Base-by-base conservation (phyloP, 148 eudicot genomes). In the Chenopodium suecicum region DNA sequence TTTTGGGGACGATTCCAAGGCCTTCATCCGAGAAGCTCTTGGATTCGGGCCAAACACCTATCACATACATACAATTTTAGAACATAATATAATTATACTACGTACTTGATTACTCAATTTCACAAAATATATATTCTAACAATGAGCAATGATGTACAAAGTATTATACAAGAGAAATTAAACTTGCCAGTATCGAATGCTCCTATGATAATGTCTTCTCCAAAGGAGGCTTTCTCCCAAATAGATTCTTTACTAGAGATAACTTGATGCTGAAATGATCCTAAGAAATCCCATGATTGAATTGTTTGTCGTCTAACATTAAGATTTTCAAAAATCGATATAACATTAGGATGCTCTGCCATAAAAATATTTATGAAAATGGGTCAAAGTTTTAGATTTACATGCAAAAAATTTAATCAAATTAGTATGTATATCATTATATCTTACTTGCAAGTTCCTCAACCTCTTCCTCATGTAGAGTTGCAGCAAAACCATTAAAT, bases 31-130 rank as follows among this genome's bases (percentile, higher is more conserved):
- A 47, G 23, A 75, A 84, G 86, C 86, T 84, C 66, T 56, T 19
- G 4, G 79, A 64, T 76, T 84, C 86, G 1, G 86, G 83, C 83
- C 86, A 84, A 63, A 84, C 83, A 27, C 86, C 86, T 80, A 63
- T 70, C 14, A 54, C 37, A 34, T 34, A 34, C 44, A 5, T 34
- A 34, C 44, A 5, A 41, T 41, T 41, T 41, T 5, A 41, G 7
- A 41, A 41, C 44, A 41, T 41, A 41, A 41, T 41, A 37, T 37
- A 37, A 5, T 37, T 37, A 37, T 5, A 5, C 7, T 37, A 41
- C 44, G 44, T 41, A 6, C 44, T 41, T 41, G 44, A 41, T 41
- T 41, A 41, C 44, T 41, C 32, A 31, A 31, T 1, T 41, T 41
- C 44, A 41, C 44, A 4, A 6, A 41, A 5, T 41, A 41, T 41